Evolutionary conservation across 345 rosid genomes (phyloP), one percentile per base, ranked within the genome.

Genomic region (Crucihimalaya himalaica): DNA sequence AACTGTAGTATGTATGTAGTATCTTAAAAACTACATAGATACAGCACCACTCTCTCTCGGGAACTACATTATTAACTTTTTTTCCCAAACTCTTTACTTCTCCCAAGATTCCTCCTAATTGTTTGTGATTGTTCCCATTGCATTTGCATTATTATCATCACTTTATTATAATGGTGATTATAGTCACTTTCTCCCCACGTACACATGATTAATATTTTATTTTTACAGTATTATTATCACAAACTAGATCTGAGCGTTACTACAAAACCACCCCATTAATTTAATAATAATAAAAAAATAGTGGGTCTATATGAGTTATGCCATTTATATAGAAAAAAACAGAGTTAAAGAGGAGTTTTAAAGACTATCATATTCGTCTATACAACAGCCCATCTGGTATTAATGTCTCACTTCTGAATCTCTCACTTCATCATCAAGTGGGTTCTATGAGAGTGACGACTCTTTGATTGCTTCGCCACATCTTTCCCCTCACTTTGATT

Each of bases 391-490:
- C 68, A 66, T 78, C 58, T 74, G 77, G 68, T 63, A 62, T 68
- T 67, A 32, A 70, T 76, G 71, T 63, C 43, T 28, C 46, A 31
- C 18, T 66, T 57, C 31, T 74, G 39, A 57, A 75, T 66, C 78
- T 74, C 78, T 74, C 77, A 63, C 68, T 48, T 25, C 72, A 45
- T 59, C 64, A 23, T 42, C 73, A 75, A 60, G 78, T 53, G 47
- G 63, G 74, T 59, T 51, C 75, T 69, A 62, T 18, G 75, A 76
- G 80, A 76, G 80, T 70, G 80, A 76, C 80, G 74, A 76, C 66
- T 69, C 80, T 76, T 63, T 76, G 80, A 63, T 55, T 70, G 5
- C n/a, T 54, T 70, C 71, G 37, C 71, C 70, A 70, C 75, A 52
- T 69, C 58, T 74, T 66, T 23, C 47, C 63, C 23, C 23, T 65